phyloP scores from a whole-genome alignment of 768 basidiomycete genomes.

The Serpula lacrymans region DNA sequence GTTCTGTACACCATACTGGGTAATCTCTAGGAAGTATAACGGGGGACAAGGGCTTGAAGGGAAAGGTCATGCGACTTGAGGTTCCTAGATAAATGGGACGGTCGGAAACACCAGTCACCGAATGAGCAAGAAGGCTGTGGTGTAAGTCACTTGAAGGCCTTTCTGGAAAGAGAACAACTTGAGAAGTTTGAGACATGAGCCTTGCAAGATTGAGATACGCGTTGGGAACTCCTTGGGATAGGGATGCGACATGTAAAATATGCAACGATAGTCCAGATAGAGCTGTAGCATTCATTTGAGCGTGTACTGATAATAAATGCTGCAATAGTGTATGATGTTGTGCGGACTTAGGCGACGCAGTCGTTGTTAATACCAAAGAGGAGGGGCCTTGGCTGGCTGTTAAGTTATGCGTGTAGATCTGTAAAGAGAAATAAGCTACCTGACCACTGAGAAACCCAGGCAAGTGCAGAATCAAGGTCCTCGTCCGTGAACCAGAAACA shows the following conservation, averaged over 20 bases:
- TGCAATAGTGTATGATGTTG: conserved; percentile 17
- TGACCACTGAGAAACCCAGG: conserved; percentile 41
- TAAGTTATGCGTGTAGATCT: not conserved
- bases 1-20: conserved; percentile 60
- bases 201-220: conserved; percentile 60
- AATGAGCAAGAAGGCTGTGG: conserved; percentile 13
- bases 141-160: conserved; percentile 28
- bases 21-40: conserved; percentile 41
- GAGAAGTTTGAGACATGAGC: conserved; percentile 48
- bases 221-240: conserved; percentile 42
- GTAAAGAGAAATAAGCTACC: conserved; percentile 27
- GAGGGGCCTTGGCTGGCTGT: conserved; percentile 38
- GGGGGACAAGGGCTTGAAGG: conserved; percentile 42
- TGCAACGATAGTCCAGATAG: conserved; percentile 39
- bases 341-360: conserved; percentile 24
- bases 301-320: too few relatives aligned
- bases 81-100: conserved; percentile 27
- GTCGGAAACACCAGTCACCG: conserved; percentile 7
- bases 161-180: conserved; percentile 51
- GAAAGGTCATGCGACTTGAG: conserved; percentile 30
- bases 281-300: conserved; percentile 13
- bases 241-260: conserved; percentile 40
- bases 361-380: conserved; percentile 46
- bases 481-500: conserved; percentile 47
- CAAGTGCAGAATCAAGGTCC: conserved; percentile 29